These are phyloP conservation scores for Aspergillus sp. DNA, from an alignment of 2,329 filamentous ascomycete genomes.

Conservation along the genomic window DNA sequence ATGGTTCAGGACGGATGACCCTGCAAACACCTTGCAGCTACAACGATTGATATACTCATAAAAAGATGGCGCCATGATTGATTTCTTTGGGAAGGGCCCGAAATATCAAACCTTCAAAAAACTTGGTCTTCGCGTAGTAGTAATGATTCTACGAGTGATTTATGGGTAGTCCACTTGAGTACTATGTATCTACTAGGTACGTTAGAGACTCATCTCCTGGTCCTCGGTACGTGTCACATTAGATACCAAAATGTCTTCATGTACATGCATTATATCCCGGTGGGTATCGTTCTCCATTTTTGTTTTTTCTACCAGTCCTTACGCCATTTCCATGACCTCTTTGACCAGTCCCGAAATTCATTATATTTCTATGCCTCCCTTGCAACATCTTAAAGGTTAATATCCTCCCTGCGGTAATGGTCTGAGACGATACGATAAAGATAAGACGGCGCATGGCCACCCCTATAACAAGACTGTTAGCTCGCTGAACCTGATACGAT, in stretches of 20 bases:
- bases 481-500: not conserved
- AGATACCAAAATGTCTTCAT: not conserved
- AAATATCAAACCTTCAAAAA: slow-evolving; percentile 21
- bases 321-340: not conserved
- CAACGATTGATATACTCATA: slow-evolving; percentile 28
- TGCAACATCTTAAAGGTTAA: slow-evolving; percentile 41
- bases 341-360: not conserved
- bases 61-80: slow-evolving; percentile 29
- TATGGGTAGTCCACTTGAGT: not conserved
- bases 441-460: slow-evolving; percentile 62
- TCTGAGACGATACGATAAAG: slow-evolving; percentile 64
- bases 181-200: too few species aligned
- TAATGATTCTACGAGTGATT: not conserved
- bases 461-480: slow-evolving; percentile 37
- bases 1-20: slow-evolving; percentile 26
- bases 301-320: not conserved
- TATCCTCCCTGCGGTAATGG: slow-evolving; percentile 63
- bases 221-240: too few species aligned
- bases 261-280: not conserved
- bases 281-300: slow-evolving; percentile 12
- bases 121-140: not conserved
- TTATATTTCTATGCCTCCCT: slow-evolving; percentile 3
- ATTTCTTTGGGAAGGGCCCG: slow-evolving; percentile 23
- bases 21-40: slow-evolving; percentile 25
- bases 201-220: too few species aligned